These are phyloP conservation scores for Colletotrichum limetticola DNA, from an alignment of 2,329 filamentous ascomycete species.

Conservation along the genomic window DNA sequence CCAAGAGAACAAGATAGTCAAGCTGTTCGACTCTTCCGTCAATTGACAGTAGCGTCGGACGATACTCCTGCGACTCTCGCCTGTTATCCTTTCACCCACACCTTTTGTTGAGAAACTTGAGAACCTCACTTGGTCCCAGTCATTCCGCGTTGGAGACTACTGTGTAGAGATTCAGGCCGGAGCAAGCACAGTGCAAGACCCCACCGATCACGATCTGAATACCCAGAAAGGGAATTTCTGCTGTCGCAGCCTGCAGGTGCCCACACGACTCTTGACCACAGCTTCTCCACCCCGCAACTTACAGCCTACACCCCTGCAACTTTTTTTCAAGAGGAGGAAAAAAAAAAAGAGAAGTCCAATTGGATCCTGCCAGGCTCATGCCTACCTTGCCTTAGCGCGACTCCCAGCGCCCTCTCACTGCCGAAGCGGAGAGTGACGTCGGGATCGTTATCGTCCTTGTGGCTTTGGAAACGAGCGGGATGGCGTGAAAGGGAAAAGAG, in stretches of 20 bases:
- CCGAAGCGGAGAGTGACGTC: slow-evolving; percentile 5
- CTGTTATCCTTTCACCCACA: no score
- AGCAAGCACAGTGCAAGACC: not conserved
- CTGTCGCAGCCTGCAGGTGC: not conserved
- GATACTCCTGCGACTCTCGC: no score
- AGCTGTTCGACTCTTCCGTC: no score
- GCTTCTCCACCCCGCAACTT: slow-evolving; percentile 25
- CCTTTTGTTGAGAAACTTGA: no score
- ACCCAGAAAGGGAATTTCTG: slow-evolving; percentile 35
- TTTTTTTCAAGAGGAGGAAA: not conserved
- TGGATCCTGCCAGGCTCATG: not conserved
- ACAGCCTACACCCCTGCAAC: not conserved
- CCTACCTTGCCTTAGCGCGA: not conserved
- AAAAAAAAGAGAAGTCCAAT: not conserved
- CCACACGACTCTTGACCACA: not conserved
- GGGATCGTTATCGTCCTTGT: not conserved
- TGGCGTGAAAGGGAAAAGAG: not conserved
- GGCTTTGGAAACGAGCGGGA: no score
- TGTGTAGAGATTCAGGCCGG: no score
- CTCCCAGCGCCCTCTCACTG: not conserved
- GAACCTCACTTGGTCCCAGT: no score
- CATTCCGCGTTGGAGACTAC: no score
- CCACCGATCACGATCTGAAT: slow-evolving; percentile 31
- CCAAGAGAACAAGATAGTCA: no score
- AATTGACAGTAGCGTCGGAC: no score